Conservation (phyloP, 345 rosid species). For the Sapria himalayana region DNA sequence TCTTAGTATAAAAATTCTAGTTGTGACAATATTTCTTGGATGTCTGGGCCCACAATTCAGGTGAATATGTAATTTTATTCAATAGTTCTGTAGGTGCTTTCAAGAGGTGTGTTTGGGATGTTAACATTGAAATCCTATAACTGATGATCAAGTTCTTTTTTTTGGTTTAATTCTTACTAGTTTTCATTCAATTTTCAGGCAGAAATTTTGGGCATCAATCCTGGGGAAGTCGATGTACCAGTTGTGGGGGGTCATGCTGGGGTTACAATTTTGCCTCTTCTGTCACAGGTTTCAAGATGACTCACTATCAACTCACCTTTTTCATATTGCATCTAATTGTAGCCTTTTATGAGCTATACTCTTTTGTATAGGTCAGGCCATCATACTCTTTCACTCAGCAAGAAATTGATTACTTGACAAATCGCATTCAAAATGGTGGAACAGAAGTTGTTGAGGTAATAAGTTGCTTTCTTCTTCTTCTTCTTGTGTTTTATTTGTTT, state of each 20-base stretch:
- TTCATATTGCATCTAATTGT: background rate
- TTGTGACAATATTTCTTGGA: too few relatives aligned
- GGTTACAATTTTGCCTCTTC: conserved; percentile 80
- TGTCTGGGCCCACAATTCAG: too few relatives aligned
- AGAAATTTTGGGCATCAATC: conserved; percentile 90
- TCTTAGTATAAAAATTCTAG: too few relatives aligned
- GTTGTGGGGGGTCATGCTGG: conserved; percentile 97
- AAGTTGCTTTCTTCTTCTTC: background rate
- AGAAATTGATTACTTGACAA: conserved; percentile 65
- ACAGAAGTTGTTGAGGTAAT: conserved; percentile 90
- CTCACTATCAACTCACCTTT: background rate
- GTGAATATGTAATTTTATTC: too few relatives aligned
- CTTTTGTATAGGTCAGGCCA: conserved; percentile 48
- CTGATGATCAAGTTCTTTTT: too few relatives aligned
- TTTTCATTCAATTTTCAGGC: too few relatives aligned
- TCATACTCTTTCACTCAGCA: conserved; percentile 52
- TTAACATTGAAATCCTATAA: too few relatives aligned
- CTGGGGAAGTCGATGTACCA: conserved; percentile 84
- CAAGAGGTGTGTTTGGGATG: too few relatives aligned
- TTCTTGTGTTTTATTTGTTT: background rate
- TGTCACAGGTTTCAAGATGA: conserved; percentile 49
- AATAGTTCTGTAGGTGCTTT: too few relatives aligned
- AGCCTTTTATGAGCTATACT: background rate
- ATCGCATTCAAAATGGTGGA: conserved; percentile 95
- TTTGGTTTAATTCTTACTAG: conserved; percentile 4